Evolutionary conservation across 192 early-diverging fungal genomes (phyloP).

Genomic region (Dispira simplex): DNA sequence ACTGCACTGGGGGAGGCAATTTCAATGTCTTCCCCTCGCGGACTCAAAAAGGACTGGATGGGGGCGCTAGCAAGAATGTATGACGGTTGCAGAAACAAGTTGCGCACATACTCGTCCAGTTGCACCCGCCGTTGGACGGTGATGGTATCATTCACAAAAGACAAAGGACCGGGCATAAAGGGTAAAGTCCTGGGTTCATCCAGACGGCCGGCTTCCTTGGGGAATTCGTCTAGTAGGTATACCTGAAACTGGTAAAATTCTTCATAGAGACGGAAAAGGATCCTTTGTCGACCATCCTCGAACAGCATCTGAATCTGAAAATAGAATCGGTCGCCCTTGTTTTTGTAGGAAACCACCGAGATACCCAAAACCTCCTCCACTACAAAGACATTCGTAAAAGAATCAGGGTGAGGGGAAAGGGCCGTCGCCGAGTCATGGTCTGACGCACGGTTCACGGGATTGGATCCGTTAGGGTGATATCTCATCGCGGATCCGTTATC

Average conservation of each 20-base stretch:
- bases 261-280: constrained; percentile 56
- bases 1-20: constrained; percentile 1
- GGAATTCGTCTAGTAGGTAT: constrained; percentile 45
- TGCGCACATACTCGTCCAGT: constrained; percentile 49
- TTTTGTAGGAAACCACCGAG: constrained; percentile 45
- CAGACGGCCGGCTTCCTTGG: constrained; percentile 39
- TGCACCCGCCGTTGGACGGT: constrained; percentile 44
- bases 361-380: constrained; percentile 26
- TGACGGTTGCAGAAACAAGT: constrained; percentile 35
- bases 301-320: constrained; percentile 45
- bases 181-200: constrained; percentile 37
- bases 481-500: too few relatives aligned
- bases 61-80: constrained; percentile 33
- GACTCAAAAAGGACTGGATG: constrained; percentile 33
- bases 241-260: constrained; percentile 70
- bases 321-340: constrained; percentile 54
- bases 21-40: constrained; percentile 32
- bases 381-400: not conserved
- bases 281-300: constrained; percentile 33
- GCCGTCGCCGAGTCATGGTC: constrained; percentile 23
- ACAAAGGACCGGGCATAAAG: constrained; percentile 47
- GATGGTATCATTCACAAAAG: constrained; percentile 46
- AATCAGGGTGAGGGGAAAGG: constrained; percentile 15
- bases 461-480: too few relatives aligned
- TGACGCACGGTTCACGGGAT: constrained; percentile 21